Evolutionary conservation across 169 alveolate species (phyloP).

Genomic region (Gregarina niphandrodes): DNA sequence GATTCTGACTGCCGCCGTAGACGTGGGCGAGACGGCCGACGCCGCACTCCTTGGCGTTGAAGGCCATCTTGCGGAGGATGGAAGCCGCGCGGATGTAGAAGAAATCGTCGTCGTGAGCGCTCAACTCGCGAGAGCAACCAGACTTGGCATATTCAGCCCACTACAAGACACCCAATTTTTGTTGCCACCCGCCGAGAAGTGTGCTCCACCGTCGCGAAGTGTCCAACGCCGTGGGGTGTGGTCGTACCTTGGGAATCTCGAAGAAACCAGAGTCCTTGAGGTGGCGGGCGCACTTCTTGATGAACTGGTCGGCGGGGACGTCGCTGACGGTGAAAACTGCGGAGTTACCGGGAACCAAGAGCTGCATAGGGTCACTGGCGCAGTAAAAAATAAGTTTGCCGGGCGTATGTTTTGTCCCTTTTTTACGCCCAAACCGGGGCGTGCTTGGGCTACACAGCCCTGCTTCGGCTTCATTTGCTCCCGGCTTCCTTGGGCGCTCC

Average conservation of each 20-base stretch:
- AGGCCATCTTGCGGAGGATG: conserved; percentile 35
- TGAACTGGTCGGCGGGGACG: conserved; percentile 40
- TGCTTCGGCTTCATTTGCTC: too few relatives aligned
- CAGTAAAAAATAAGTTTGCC: too few relatives aligned
- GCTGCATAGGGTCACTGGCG: too few relatives aligned
- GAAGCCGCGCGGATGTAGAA: conserved; percentile 49
- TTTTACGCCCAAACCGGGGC: too few relatives aligned
- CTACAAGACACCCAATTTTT: background rate
- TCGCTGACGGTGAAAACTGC: conserved; percentile 38
- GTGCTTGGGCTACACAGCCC: too few relatives aligned
- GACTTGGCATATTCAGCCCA: conserved; percentile 38
- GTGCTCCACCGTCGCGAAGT: background rate
- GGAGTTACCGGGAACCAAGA: too few relatives aligned
- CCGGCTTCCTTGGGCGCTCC: too few relatives aligned
- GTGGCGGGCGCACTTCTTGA: conserved; percentile 34
- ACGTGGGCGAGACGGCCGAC: conserved; percentile 24
- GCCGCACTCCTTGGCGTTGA: conserved; percentile 35
- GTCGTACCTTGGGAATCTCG: conserved; percentile 28
- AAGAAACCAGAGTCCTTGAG: conserved; percentile 39
- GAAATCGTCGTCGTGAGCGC: conserved; percentile 46
- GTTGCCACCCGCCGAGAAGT: background rate
- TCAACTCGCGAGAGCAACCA: conserved; percentile 28
- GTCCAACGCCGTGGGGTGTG: background rate
- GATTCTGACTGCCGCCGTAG: conserved; percentile 32
- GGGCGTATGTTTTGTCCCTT: too few relatives aligned